Base-by-base conservation (phyloP, 2,329 filamentous ascomycete genomes). In the Cytospora mali region DNA sequence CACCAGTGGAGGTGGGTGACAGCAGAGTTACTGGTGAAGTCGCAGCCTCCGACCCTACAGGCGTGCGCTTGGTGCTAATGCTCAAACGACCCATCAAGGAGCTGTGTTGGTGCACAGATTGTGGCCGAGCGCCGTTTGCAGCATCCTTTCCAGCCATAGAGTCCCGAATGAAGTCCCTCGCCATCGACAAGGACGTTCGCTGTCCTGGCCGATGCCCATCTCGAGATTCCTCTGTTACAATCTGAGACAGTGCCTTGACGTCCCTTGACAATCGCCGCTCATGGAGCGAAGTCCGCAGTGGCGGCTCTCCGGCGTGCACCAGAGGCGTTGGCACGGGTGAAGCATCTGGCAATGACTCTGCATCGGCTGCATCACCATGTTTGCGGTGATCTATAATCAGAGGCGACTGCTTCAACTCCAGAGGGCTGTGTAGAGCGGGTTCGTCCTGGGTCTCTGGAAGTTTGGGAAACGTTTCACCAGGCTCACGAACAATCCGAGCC, bases 401-500 rank as follows among this genome's bases (percentile, higher is more conserved):
- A 0, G 84, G 84, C 2, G 86, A 87, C 68, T 87, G 81, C 72
- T 83, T 84, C 23, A 88, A 73, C 21, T 87, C 81, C 46, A 84
- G 66, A 6, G 79, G 77, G 42, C 71, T 73, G 65, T 77, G 81
- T 21, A 85, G 83, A 2, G 71, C 73, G 21, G 72, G 70, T 56
- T 80, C 79, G 42, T 72, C 75, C 2, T 74, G 75, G 2, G 73
- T 68, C 21, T 84, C 81, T 2, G 77, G 70, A 23, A 73, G 72
- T 62, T 73, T 76, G 6, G 75, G 73, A 49, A 77, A 75, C 23
- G 73, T 73, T 35, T 83, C 78, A 23, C 72, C 74, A 13, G 83
- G 79, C 67, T 90, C 89, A 54, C 92, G 87, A 42, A 96, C 80
- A 66, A 96, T 96, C 57, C 89, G 87, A 55, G 93, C 91, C 21